A percentile compares a stretch with the other conserved stretches of the same genome.
Conservation (phyloP, 306 rosid genomes). For the Trifolium pratense region DNA sequence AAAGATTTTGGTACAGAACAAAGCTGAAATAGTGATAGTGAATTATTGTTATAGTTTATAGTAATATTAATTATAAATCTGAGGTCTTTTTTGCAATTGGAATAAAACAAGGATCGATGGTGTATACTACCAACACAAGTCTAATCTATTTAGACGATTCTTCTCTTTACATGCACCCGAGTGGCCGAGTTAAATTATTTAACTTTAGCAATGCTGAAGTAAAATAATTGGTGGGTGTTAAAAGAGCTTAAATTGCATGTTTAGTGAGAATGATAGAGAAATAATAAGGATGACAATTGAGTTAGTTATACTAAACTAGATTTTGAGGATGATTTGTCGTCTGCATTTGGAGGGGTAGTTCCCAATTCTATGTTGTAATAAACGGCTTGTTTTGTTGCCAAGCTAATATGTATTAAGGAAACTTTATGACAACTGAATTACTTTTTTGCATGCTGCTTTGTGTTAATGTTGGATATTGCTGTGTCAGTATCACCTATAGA, state of each 20-base stretch:
- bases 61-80: not conserved
- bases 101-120: conserved; percentile 43
- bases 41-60: not conserved
- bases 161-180: conserved; percentile 16
- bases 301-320: conserved; percentile 27
- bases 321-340: conserved; percentile 5
- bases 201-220: conserved; percentile 6
- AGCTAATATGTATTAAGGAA: not conserved
- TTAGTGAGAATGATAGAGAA: conserved; percentile 38
- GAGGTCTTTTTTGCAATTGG: conserved; percentile 41
- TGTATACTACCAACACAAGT: conserved; percentile 10
- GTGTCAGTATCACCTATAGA: not conserved
- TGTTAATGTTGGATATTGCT: conserved; percentile 13
- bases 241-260: conserved; percentile 26
- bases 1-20: conserved; percentile 78
- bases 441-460: conserved; percentile 16
- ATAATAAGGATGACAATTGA: conserved; percentile 43
- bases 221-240: conserved; percentile 10
- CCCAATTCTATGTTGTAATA: not conserved
- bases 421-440: conserved; percentile 15
- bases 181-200: conserved; percentile 13
- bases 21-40: conserved; percentile 44
- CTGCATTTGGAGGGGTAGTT: conserved; percentile 33
- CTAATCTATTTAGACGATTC: conserved; percentile 25
- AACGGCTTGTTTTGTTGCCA: conserved; percentile 11